phyloP scores from a whole-genome alignment of 371 early-diverging fungal genomes.

The Mucor piriformis region DNA sequence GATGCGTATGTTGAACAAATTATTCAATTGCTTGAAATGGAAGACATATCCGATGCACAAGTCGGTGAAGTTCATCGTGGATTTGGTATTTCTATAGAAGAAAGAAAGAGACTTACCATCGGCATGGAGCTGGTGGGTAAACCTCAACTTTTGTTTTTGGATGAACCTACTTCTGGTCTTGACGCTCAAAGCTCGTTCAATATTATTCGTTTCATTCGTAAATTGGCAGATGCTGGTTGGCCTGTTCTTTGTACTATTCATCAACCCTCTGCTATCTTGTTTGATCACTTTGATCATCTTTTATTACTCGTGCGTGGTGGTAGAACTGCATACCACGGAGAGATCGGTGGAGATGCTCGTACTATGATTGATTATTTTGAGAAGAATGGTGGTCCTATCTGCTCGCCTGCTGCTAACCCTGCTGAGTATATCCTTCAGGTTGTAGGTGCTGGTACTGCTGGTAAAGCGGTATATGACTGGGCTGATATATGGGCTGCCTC shows the following conservation, averaged over 20 bases:
- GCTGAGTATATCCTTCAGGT: constrained; percentile 46
- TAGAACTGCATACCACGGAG: constrained; percentile 77
- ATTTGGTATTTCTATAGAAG: constrained; percentile 61
- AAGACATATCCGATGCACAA: constrained; percentile 52
- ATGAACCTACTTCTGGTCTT: constrained; percentile 81
- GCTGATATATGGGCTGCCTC: constrained; percentile 53
- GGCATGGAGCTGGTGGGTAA: constrained; percentile 72
- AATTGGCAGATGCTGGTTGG: constrained; percentile 59
- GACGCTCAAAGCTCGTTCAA: constrained; percentile 72
- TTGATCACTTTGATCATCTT: constrained; percentile 66
- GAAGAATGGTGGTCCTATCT: constrained; percentile 58
- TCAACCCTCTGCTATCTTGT: constrained; percentile 66
- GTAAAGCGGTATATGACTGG: constrained; percentile 51
- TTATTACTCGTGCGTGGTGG: constrained; percentile 74
- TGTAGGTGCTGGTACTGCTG: constrained; percentile 47
- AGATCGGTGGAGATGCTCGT: constrained; percentile 59
- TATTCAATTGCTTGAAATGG: constrained; percentile 61
- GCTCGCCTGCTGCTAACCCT: constrained; percentile 57
- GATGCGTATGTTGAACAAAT: constrained; percentile 64
- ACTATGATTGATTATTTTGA: constrained; percentile 66
- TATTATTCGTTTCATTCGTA: constrained; percentile 65
- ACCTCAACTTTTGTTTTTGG: constrained; percentile 75
- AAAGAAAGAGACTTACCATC: constrained; percentile 68
- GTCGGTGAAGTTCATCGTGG: constrained; percentile 48
- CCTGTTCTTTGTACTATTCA: constrained; percentile 67